Base-by-base conservation (phyloP, 2,329 filamentous ascomycete genomes). In the Ramularia collo-cygni region DNA sequence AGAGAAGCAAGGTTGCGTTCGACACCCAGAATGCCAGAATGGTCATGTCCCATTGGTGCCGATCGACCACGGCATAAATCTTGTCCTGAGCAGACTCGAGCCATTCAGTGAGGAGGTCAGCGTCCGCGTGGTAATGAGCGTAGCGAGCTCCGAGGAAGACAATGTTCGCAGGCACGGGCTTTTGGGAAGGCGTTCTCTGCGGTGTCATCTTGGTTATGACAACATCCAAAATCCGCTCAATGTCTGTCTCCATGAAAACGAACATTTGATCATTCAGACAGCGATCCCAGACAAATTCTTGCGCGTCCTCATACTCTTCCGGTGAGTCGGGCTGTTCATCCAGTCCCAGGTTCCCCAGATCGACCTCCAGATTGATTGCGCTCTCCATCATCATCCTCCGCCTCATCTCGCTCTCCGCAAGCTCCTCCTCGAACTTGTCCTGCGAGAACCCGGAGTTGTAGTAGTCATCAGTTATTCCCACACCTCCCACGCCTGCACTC, bases 231-330 rank as follows among this genome's bases (percentile, higher is more conserved):
- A 98, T 95, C 43, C 83, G 81, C 43, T 90, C 84, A 37, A 98
- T 75, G 59, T 98, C 90, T 59, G 79, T 83, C 53, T 96, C 90
- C 62, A 98, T 92, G 61, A 98, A 98, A 27, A 98, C 92, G 61
- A 98, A 98, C 92, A 98, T 98, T 62, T 98, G 92, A 61, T 98
- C 92, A 60, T 95, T 87, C 35, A 95, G 71, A 63, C 92, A 98
- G 54, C 85, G 76, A 48, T 84, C 84, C 92, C 92, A 98, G 45
- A 95, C 83, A 56, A 98, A 98, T 49, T 96, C 92, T 57, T 93
- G 89, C 41, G 81, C 79, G 42, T 95, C 89, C 55, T 93, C 87
- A 52, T 88, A 75, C 38, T 95, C 89, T 44, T 90, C 87, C 12
- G 76, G 71, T 67, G 88, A 86, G 71, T 96, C 92, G 37, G 89